Conservation (phyloP, 169 alveolate species). For the Sarcocystis neurona region DNA sequence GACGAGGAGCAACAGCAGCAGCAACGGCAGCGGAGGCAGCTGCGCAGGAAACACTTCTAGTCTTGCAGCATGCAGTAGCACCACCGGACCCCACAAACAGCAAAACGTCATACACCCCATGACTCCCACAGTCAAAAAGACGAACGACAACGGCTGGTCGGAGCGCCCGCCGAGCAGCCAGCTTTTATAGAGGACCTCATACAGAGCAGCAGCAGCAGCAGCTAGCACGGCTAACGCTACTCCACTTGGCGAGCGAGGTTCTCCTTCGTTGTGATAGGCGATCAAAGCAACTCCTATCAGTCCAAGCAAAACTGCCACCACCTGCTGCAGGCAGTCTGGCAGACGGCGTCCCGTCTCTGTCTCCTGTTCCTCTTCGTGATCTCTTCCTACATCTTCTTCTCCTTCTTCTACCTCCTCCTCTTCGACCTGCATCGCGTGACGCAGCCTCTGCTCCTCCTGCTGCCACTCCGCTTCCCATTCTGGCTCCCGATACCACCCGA, state of each 20-base stretch:
- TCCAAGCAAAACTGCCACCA: constrained; percentile 38
- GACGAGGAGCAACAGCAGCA: constrained; percentile 27
- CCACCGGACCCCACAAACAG: constrained; percentile 54
- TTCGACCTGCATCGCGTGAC: no score
- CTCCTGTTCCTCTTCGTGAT: no score
- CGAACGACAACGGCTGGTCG: constrained; percentile 32
- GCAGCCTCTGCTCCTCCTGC: no score
- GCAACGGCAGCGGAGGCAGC: constrained; percentile 29
- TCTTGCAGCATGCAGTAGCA: not conserved
- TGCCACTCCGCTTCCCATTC: no score
- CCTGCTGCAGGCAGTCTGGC: constrained; percentile 34
- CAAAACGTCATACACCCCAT: constrained; percentile 41
- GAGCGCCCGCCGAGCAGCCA: constrained; percentile 28
- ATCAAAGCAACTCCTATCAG: constrained; percentile 60
- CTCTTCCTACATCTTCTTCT: constrained; percentile 8
- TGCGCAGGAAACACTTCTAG: constrained; percentile 25
- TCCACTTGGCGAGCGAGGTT: constrained; percentile 52
- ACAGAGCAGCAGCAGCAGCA: constrained; percentile 46
- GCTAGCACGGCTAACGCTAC: constrained; percentile 2
- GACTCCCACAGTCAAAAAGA: constrained; percentile 34
- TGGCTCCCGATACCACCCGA: not conserved
- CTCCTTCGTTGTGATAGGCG: constrained; percentile 55
- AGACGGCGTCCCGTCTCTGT: no score
- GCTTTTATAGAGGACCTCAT: constrained; percentile 53
- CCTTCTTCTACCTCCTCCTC: no score